These are phyloP conservation scores for Saccharum hybrid DNA, from an alignment of 202 grass and related monocot species.

Conservation along the genomic window DNA sequence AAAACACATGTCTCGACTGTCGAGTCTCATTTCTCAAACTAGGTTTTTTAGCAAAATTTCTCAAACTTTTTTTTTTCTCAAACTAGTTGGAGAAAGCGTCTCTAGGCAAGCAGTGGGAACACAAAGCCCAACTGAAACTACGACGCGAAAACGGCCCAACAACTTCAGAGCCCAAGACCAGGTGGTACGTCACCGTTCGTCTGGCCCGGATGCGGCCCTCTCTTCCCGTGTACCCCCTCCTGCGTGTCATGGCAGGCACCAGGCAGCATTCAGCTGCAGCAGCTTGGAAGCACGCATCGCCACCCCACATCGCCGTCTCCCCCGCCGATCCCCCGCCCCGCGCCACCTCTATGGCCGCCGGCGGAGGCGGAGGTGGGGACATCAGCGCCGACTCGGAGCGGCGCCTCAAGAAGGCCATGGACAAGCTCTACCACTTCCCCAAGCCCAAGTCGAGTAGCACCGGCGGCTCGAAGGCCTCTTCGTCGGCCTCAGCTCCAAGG, in stretches of 20 bases:
- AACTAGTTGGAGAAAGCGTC: too few species aligned
- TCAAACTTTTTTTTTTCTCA: too few species aligned
- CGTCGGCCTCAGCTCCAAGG: conserved; percentile 49
- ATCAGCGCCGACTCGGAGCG: conserved; percentile 69
- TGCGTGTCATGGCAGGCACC: neutral
- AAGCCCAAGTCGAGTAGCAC: conserved; percentile 54
- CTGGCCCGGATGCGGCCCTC: neutral
- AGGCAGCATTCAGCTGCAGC: neutral
- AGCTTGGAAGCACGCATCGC: conserved; percentile 43
- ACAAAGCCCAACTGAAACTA: conserved; percentile 4
- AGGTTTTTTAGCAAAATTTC: too few species aligned
- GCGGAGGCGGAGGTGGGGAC: conserved; percentile 53
- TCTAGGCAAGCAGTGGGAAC: neutral
- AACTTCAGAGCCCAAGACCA: neutral
- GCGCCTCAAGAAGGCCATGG: conserved; percentile 92
- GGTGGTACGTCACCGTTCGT: neutral
- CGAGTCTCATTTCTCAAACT: too few species aligned
- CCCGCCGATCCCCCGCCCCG: conserved; percentile 21
- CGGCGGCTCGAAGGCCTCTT: conserved; percentile 44
- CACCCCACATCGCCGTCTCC: conserved; percentile 32
- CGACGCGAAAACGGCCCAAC: neutral
- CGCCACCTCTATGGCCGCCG: conserved; percentile 43
- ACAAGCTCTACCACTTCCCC: conserved; percentile 90
- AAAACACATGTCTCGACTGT: too few species aligned
- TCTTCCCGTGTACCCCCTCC: neutral